phyloP scores from a whole-genome alignment of 192 early-diverging fungal genomes.

The Linnemannia exigua region DNA sequence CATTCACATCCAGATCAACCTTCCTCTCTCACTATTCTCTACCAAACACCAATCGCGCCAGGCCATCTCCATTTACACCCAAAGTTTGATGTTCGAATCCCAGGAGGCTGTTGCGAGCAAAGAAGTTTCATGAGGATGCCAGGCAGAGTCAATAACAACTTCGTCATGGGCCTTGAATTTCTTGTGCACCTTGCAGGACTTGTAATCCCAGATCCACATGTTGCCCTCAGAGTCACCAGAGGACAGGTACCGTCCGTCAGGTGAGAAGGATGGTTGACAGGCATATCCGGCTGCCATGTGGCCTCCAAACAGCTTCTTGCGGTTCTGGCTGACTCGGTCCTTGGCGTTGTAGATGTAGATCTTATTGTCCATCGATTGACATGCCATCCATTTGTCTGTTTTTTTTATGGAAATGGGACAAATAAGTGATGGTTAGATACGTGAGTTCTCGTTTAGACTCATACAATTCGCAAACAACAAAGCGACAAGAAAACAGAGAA shows the following conservation, averaged over 20 bases:
- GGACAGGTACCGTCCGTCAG: constrained; percentile 90
- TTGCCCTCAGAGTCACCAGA: constrained; percentile 94
- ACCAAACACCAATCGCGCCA: too few species aligned
- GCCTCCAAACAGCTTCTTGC: constrained; percentile 93
- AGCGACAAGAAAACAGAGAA: neutral
- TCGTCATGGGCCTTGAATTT: constrained; percentile 94
- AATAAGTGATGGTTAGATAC: too few species aligned
- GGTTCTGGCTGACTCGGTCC: constrained; percentile 88
- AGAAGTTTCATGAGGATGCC: constrained; percentile 96
- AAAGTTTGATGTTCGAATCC: constrained; percentile 96
- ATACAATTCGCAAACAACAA: neutral
- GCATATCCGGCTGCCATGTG: constrained; percentile 98
- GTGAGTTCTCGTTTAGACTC: too few species aligned
- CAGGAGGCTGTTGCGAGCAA: constrained; percentile 94
- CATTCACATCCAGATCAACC: neutral
- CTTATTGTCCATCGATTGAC: constrained; percentile 97
- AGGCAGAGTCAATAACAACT: constrained; percentile 92
- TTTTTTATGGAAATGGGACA: too few species aligned
- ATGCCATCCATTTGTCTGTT: constrained; percentile 93
- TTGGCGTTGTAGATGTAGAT: constrained; percentile 90
- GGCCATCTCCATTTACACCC: constrained; percentile 58
- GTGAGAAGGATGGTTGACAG: constrained; percentile 93
- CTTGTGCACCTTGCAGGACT: constrained; percentile 85
- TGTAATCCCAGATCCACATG: constrained; percentile 99
- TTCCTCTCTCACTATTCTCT: neutral